A percentile compares a stretch with the other conserved stretches of the same genome.
Conservation (phyloP, 495 filamentous ascomycete species). For the Paragyromitra xinjiangensis region DNA sequence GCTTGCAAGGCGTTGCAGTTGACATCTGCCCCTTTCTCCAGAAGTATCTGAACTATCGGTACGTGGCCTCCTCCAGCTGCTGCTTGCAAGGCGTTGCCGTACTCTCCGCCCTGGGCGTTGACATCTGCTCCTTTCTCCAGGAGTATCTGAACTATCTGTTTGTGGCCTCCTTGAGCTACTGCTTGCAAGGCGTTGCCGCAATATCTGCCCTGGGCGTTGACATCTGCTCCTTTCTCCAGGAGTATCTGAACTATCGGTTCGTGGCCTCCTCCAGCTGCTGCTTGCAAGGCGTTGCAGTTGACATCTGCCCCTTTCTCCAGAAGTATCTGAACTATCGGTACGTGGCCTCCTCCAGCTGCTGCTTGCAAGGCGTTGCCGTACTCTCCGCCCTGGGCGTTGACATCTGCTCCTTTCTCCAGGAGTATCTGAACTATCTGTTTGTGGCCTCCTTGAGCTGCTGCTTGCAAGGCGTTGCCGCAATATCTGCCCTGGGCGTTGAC, state of each 20-base stretch:
- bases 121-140: not conserved
- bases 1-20: conserved; percentile 4
- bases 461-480: not conserved
- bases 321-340: too few species aligned
- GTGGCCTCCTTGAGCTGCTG: not conserved
- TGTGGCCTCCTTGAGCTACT: not conserved
- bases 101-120: not conserved
- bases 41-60: too few species aligned
- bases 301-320: too few species aligned
- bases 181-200: conserved; percentile 5
- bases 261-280: too few species aligned
- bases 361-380: not conserved
- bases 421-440: not conserved
- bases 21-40: too few species aligned
- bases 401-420: not conserved
- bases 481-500: not conserved
- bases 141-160: not conserved
- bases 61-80: too few species aligned
- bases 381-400: not conserved
- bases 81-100: not conserved
- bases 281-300: too few species aligned
- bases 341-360: too few species aligned
- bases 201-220: not conserved
- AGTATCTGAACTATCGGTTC: not conserved
- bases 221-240: not conserved